Evolutionary conservation across 306 rosid genomes (phyloP), one percentile per base, ranked within the genome.

Genomic region (Pachyrhizus erosus): DNA sequence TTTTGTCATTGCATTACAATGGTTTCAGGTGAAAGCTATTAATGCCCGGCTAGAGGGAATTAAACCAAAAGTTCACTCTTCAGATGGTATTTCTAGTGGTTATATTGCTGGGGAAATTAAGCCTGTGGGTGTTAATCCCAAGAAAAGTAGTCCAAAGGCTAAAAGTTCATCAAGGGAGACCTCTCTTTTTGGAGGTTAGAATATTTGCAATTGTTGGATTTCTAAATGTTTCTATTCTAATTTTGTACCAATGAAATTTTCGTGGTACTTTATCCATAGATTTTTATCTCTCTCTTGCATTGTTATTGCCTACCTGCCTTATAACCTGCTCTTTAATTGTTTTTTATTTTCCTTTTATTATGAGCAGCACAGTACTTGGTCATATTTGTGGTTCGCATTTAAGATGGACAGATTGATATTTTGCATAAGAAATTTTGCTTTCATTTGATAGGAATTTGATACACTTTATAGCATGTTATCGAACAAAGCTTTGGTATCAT

Each of bases 1-100:
- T 80, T 75, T n/a, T n/a, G n/a, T n/a, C 51, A 61, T 54, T 64
- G 14, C 40, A 74, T 70, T 42, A 37, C 73, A 65, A 78, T 51
- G 84, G 39, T 82, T 90, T 84, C 87, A 96, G 99, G 91, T 94
- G 85, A 96, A 96, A 85, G 91, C 89, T 91, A 96, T 96, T 78
- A 96, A 96, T 87, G 97, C 99, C 39, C 91, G 97, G 83, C 83
- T 96, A 26, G 99, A 96, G 91, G 97, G 94, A 79, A 90, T 94
- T 88, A 91, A 93, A 72, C 97, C 98, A 39, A 93, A 94, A 87
- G 82, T 86, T 85, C 90, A 86, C 70, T 85, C 95, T 62, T 82
- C 97, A 46, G 97, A 92, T 89, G 92, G 91, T 79, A 83, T 87
- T 60, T 27, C 91, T 23, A 74, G 91, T 82, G 92, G 90, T 84